phyloP scores from a whole-genome alignment of 768 basidiomycete genomes.

The Kondoa malvinella region DNA sequence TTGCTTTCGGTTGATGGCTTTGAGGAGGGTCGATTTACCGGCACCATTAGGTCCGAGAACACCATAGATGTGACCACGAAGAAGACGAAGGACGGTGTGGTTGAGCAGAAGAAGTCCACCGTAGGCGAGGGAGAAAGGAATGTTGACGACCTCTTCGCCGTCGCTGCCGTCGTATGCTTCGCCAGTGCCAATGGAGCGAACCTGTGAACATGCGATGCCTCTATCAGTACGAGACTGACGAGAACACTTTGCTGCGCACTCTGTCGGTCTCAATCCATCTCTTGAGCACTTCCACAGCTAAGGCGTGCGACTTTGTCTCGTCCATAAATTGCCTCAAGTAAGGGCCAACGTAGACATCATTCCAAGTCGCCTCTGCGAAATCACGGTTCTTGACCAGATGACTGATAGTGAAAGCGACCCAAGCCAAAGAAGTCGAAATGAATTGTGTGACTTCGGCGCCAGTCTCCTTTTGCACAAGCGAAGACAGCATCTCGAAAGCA shows the following conservation, averaged over 20 bases:
- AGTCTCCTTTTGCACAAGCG: constrained; percentile 17
- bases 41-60: constrained; percentile 92
- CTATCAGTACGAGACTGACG: neutral
- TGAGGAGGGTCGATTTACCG: constrained; percentile 90
- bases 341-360: constrained; percentile 46
- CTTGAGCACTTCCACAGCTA: constrained; percentile 48
- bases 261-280: constrained; percentile 65
- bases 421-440: constrained; percentile 45
- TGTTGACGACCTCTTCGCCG: constrained; percentile 76
- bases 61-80: constrained; percentile 54
- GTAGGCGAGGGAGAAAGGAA: constrained; percentile 86
- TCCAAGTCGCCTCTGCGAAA: constrained; percentile 33
- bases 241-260: constrained; percentile 16
- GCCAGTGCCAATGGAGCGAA: constrained; percentile 31
- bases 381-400: constrained; percentile 47
- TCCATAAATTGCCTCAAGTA: constrained; percentile 57
- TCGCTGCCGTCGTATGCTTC: constrained; percentile 44
- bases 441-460: constrained; percentile 36
- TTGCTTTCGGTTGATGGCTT: constrained; percentile 84
- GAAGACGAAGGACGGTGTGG: constrained; percentile 73
- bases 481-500: constrained; percentile 17
- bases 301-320: constrained; percentile 27
- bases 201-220: constrained; percentile 33
- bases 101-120: constrained; percentile 85
- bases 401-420: constrained; percentile 54